Percentiles rank a stretch among this genome's conserved stretches.
Evolutionary conservation across 345 rosid genomes (phyloP).

Genomic region (Psidium guajava): DNA sequence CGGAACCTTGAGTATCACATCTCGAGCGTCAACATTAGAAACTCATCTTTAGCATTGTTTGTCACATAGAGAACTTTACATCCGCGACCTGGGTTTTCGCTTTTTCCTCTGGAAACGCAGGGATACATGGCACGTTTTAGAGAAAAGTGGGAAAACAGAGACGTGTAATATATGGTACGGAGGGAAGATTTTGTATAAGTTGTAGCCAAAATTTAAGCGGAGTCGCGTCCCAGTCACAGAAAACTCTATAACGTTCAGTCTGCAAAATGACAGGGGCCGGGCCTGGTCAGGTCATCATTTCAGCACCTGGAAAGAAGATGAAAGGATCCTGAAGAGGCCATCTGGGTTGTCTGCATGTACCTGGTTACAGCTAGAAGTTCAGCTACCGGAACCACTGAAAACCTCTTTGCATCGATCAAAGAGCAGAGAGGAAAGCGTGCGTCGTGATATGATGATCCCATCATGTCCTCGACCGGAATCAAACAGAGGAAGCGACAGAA

Average conservation of each 20-base stretch:
- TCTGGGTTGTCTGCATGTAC: conserved; percentile 94
- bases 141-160: background rate
- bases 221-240: background rate
- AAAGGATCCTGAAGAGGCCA: conserved; percentile 82
- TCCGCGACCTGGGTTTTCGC: background rate
- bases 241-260: background rate
- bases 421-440: conserved; percentile 2
- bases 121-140: background rate
- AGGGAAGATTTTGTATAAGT: background rate
- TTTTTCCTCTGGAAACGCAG: background rate
- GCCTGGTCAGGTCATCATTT: conserved; percentile 1
- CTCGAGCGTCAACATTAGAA: background rate
- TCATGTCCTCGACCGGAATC: background rate
- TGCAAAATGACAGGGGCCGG: background rate
- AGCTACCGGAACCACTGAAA: background rate
- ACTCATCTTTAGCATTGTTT: background rate
- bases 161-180: background rate
- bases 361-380: conserved; percentile 15
- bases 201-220: background rate
- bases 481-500: background rate
- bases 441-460: background rate
- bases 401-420: background rate
- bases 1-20: background rate
- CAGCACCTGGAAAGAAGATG: conserved; percentile 59
- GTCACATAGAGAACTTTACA: background rate